A percentile compares a stretch with the other conserved stretches of the same genome.
Conservation (phyloP, 1,284 basidiomycete species). For the Boletus semigastroideus region DNA sequence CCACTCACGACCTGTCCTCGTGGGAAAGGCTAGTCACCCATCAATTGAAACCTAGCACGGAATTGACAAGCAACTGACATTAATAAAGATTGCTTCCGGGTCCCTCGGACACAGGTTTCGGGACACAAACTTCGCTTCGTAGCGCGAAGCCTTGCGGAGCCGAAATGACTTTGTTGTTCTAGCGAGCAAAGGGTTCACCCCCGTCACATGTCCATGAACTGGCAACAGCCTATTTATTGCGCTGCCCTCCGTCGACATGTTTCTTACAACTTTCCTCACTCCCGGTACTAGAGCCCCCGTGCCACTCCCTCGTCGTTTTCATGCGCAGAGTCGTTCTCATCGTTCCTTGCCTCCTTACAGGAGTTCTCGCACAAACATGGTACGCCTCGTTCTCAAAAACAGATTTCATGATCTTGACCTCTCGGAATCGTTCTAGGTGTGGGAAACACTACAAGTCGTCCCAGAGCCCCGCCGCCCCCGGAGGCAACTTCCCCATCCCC, state of each 20-base stretch:
- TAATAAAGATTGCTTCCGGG: no score
- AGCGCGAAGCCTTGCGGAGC: no score
- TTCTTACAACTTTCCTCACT: neutral
- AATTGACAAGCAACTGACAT: no score
- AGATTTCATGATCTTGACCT: neutral
- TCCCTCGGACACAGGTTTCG: no score
- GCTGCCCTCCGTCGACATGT: neutral
- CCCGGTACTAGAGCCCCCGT: neutral
- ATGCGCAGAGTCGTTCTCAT: conserved; percentile 22
- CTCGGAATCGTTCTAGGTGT: conserved; percentile 23
- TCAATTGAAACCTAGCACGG: no score
- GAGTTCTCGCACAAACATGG: conserved; percentile 35
- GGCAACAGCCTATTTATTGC: conserved; percentile 8
- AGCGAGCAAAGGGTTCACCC: neutral
- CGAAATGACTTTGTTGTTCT: no score
- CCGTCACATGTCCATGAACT: no score
- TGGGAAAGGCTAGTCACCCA: no score
- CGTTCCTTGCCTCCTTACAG: conserved; percentile 18
- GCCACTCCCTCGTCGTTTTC: neutral
- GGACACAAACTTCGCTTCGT: no score
- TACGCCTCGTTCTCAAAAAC: conserved; percentile 3
- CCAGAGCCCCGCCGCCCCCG: conserved; percentile 16
- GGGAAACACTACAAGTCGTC: conserved; percentile 29
- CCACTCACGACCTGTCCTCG: no score
- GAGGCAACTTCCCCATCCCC: conserved; percentile 29